Conservation (phyloP, 176 grass and related monocot species). For the Musa beccarii region DNA sequence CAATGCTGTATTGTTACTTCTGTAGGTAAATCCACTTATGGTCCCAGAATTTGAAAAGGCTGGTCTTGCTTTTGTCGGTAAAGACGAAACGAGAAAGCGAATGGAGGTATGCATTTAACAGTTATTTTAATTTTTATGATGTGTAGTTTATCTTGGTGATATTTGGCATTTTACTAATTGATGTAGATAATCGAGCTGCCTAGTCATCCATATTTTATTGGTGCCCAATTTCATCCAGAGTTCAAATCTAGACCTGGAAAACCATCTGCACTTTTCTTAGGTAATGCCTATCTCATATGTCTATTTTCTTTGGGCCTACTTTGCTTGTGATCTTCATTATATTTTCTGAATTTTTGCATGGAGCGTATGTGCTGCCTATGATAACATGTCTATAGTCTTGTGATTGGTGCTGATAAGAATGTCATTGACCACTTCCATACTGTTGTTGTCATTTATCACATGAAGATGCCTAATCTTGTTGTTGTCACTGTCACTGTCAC, state of each 20-base stretch:
- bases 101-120: conserved; percentile 28
- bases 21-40: conserved; percentile 53
- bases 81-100: conserved; percentile 37
- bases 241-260: conserved; percentile 46
- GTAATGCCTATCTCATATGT: neutral
- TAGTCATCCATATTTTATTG: conserved; percentile 39
- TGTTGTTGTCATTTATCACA: too few species aligned
- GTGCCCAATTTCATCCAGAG: conserved; percentile 52
- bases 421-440: too few species aligned
- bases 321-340: neutral
- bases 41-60: conserved; percentile 32
- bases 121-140: conserved; percentile 9
- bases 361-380: neutral
- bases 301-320: too few species aligned
- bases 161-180: neutral
- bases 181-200: conserved; percentile 39
- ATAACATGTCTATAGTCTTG: neutral
- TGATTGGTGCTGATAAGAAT: too few species aligned
- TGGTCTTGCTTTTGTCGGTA: conserved; percentile 42
- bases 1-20: conserved; percentile 1
- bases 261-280: conserved; percentile 45
- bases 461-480: too few species aligned
- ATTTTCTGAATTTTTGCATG: neutral
- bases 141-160: conserved; percentile 1
- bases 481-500: too few species aligned